phyloP scores from a whole-genome alignment of 1,284 basidiomycete genomes.

The Heterobasidion irregulare region DNA sequence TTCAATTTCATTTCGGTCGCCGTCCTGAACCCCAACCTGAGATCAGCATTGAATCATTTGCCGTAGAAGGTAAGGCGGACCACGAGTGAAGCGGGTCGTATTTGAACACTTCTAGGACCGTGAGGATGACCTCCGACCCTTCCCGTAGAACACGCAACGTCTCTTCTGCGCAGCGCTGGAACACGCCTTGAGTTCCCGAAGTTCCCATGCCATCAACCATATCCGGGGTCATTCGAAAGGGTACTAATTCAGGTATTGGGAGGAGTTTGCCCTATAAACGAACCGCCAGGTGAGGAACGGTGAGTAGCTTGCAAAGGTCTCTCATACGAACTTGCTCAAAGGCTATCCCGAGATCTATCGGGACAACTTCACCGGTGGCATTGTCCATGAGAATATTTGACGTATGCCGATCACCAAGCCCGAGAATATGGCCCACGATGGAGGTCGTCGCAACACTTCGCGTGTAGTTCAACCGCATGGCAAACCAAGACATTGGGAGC shows the following conservation, averaged over 20 bases:
- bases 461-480: slow-evolving; percentile 86
- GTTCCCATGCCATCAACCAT: slow-evolving; percentile 92
- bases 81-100: slow-evolving; percentile 94
- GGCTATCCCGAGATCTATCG: slow-evolving; percentile 95
- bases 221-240: slow-evolving; percentile 92
- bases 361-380: slow-evolving; percentile 79
- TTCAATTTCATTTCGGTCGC: slow-evolving; percentile 66
- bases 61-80: slow-evolving; percentile 30
- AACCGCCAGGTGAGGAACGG: neutral
- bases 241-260: slow-evolving; percentile 81
- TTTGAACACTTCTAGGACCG: slow-evolving; percentile 94
- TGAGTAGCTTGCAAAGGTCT: neutral
- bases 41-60: neutral
- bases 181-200: slow-evolving; percentile 89
- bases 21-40: slow-evolving; percentile 39
- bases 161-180: slow-evolving; percentile 92
- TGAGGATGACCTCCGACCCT: slow-evolving; percentile 83
- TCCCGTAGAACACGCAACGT: slow-evolving; percentile 86
- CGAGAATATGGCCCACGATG: slow-evolving; percentile 90
- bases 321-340: slow-evolving; percentile 76
- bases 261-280: slow-evolving; percentile 69
- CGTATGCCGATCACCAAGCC: slow-evolving; percentile 88
- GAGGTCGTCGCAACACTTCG: slow-evolving; percentile 91
- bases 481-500: slow-evolving; percentile 86
- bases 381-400: slow-evolving; percentile 92